Evolutionary conservation across 1,284 basidiomycete species (phyloP).

Genomic region (Salmacisia buchloeana): DNA sequence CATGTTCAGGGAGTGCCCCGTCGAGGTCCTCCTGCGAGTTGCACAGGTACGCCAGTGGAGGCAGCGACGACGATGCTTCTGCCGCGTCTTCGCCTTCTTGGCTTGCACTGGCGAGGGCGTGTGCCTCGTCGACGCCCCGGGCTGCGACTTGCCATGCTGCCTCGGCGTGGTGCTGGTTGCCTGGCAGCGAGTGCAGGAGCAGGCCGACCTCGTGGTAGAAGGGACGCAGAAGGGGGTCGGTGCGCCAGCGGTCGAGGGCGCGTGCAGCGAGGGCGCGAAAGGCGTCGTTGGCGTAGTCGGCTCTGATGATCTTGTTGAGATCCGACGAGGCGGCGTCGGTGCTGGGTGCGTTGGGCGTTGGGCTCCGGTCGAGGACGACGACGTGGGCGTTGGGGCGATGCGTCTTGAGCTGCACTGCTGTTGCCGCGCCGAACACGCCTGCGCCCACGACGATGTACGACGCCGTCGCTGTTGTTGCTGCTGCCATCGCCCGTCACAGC

Average conservation of each 20-base stretch:
- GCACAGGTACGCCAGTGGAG: conserved; percentile 20
- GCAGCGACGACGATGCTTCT: neutral
- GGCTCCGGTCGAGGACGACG: conserved; percentile 58
- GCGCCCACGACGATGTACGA: conserved; percentile 68
- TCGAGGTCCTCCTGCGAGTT: conserved; percentile 13
- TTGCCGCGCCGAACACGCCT: conserved; percentile 78
- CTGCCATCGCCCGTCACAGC: too few relatives aligned
- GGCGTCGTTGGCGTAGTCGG: conserved; percentile 42
- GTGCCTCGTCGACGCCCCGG: neutral
- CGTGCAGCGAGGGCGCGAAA: conserved; percentile 68
- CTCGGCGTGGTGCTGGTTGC: neutral
- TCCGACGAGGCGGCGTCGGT: conserved; percentile 61
- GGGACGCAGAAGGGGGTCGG: conserved; percentile 20
- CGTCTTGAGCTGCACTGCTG: conserved; percentile 68
- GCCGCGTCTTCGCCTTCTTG: conserved; percentile 10
- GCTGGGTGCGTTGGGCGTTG: conserved; percentile 61
- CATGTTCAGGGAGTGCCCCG: conserved; percentile 11
- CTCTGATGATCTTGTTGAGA: conserved; percentile 57
- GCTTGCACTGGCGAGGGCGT: neutral
- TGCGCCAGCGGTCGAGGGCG: conserved; percentile 68
- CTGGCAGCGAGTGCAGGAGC: conserved; percentile 29
- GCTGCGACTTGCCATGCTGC: neutral
- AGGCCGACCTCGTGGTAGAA: conserved; percentile 43
- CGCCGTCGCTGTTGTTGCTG: too few relatives aligned
- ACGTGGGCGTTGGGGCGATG: conserved; percentile 60